phyloP scores from a whole-genome alignment of 75 land plant species.

The Sequoiadendron giganteum region DNA sequence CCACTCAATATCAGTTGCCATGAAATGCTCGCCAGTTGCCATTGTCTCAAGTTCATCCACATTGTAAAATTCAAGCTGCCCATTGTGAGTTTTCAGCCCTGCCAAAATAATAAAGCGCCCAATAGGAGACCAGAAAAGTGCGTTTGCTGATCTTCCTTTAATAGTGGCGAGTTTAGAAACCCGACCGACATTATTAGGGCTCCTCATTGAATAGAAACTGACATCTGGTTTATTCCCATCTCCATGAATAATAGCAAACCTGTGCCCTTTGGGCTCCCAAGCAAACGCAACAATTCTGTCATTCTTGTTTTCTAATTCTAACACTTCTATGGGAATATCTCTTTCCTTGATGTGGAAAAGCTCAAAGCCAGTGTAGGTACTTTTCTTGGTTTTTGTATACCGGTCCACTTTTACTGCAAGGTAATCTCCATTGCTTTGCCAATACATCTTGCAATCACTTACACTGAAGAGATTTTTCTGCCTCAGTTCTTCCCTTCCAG shows the following conservation, averaged over 20 bases:
- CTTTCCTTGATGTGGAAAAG: conserved; percentile 93
- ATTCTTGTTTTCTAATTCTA: conserved; percentile 96
- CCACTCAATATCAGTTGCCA: conserved; percentile 97
- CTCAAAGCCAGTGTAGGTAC: conserved; percentile 97
- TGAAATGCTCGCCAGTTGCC: conserved; percentile 92
- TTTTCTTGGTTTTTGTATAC: conserved; percentile 93
- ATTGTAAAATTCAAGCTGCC: conserved; percentile 94
- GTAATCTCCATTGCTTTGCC: conserved; percentile 98
- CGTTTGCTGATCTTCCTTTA: conserved; percentile 90
- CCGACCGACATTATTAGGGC: conserved; percentile 60
- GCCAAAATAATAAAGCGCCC: conserved; percentile 90
- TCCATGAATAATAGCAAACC: conserved; percentile 96
- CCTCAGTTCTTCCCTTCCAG: conserved; percentile 82
- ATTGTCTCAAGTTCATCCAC: conserved; percentile 96
- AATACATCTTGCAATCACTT: conserved; percentile 97
- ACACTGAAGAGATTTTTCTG: conserved; percentile 97
- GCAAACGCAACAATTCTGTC: conserved; percentile 96
- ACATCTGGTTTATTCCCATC: conserved; percentile 83
- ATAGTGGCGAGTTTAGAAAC: conserved; percentile 86
- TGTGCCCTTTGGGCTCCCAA: conserved; percentile 98
- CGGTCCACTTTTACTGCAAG: conserved; percentile 94
- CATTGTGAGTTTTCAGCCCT: conserved; percentile 87
- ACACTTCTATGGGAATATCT: conserved; percentile 94
- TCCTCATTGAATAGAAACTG: conserved; percentile 86
- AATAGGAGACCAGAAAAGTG: conserved; percentile 92